Evolutionary conservation across 2,329 filamentous ascomycete species (phyloP), one percentile per base, ranked within the genome.

Genomic region (Pestalotiopsis sp.): DNA sequence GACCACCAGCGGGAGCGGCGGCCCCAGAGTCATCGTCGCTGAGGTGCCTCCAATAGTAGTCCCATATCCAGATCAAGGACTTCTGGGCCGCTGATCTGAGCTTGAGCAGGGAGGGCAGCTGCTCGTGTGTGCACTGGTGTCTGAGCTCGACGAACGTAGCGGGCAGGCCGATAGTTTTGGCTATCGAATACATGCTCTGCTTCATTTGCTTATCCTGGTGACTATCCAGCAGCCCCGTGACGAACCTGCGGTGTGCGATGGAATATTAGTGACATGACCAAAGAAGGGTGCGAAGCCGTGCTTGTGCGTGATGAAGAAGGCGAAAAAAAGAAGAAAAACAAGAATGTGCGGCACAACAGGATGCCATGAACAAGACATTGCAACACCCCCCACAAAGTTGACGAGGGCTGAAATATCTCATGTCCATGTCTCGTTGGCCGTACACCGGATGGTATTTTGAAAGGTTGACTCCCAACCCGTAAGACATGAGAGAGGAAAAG

Each of bases 41-140:
- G 23, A 89, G 78, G 58, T 86, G 81, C 74, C 80, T 82, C 95
- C 95, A 98, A 83, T 97, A 98, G 79, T 93, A 93, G 66, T 90
- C 86, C 93, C 94, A 97, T 65, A 98, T 90, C 95, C 95, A 98
- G 59, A 85, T 84, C 71, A 98, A 84, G 1, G 92, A 93, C 74
- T 91, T 89, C 71, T 85, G 82, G 1, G 92, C 89, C 1, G 92
- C 92, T 45, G 86, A 86, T 66, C 94, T 88, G 71, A 98, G 83
- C 71, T 94, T 90, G 12, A 88, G 85, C 66, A 97, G 83, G 1
- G 91, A 90, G 0, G 95, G 95, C 68, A 97, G 83, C 77, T 94
- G 92, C 79, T 97, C 93, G 79, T 98, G 95, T 56, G 94, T 97
- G 58, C 93, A 93, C 81, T 97, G 93, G 79, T 98, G 95, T 61